Base-by-base conservation (phyloP, 805 yeast species). In the Clavispora phyllophila region DNA sequence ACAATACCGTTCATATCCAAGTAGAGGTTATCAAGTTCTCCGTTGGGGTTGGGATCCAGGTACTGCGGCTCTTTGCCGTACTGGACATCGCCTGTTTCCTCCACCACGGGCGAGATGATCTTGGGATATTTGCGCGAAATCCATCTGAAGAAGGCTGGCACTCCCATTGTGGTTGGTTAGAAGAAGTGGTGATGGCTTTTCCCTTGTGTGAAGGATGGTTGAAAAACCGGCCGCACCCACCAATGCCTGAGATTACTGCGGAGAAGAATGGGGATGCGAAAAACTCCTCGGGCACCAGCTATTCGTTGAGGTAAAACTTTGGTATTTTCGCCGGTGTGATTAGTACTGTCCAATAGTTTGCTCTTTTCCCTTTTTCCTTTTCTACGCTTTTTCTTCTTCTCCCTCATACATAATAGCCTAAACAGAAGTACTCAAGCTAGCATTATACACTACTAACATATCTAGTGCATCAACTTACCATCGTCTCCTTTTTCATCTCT, bases 1-100 rank as follows among this genome's bases (percentile, higher is more conserved):
- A 93, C 99, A 58, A 93, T 93, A 70, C 98, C 99, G 61, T 93
- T 93, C 99, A 93, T 93, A 66, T 93, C 99, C 49, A 93, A 71
- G 60, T 93, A 93, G 39, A 93, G 65, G 60, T 93, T 93, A 61
- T 93, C 98, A 37, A 89, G 68, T 66, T 93, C 99, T 22, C 98
- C 99, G 64, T 93, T 93, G 3, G 96, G 96, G 61, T 93, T 93
- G 10, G 93, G 83, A 40, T 79, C 77, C 17, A 79, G 58, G 60
- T 86, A 89, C 50, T 74, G 76, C 14, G 55, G 54, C 6, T 40
- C 46, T 19, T 28, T 26, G 25, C 54, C 55, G 36, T 43, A 50
- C 26, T 50, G 47, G 4, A 84, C 73, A 9, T 84, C 72, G 1
- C 65, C 63, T 13, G 76, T 81, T 37, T 84, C 95, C 56, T 89